These are phyloP conservation scores for Septoria linicola DNA, from an alignment of 2,329 filamentous ascomycete genomes.

Conservation along the genomic window DNA sequence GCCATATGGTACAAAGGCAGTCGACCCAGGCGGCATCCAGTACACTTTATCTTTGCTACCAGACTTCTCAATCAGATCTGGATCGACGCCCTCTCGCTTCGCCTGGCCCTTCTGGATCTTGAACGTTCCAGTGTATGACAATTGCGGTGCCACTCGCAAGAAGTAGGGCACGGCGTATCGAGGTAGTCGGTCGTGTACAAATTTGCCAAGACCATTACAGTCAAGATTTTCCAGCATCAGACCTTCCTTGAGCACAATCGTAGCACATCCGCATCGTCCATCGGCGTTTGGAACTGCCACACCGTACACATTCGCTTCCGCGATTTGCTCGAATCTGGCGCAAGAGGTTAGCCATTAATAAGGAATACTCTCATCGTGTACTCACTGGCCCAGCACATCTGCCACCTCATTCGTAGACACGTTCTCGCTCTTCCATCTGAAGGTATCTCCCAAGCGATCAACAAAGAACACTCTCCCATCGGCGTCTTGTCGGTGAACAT, in stretches of 20 bases:
- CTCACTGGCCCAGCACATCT: constrained; percentile 60
- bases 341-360: constrained; percentile 68
- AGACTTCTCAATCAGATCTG: constrained; percentile 52
- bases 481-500: constrained; percentile 67
- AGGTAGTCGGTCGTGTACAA: constrained; percentile 61
- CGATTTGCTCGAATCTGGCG: constrained; percentile 11
- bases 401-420: constrained; percentile 62
- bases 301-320: constrained; percentile 38
- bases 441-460: constrained; percentile 73
- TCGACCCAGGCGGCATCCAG: constrained; percentile 62
- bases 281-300: constrained; percentile 77
- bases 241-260: constrained; percentile 56
- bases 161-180: constrained; percentile 76
- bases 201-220: constrained; percentile 61
- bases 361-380: no score
- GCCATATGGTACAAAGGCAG: constrained; percentile 65
- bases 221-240: constrained; percentile 49
- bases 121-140: constrained; percentile 75
- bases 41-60: constrained; percentile 53
- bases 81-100: constrained; percentile 70
- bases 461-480: constrained; percentile 77
- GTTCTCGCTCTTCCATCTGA: constrained; percentile 68
- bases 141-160: constrained; percentile 62
- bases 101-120: constrained; percentile 81
- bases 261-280: constrained; percentile 77